phyloP scores from a whole-genome alignment of 352 stramenopile genomes.

The Phytopythium vexans region DNA sequence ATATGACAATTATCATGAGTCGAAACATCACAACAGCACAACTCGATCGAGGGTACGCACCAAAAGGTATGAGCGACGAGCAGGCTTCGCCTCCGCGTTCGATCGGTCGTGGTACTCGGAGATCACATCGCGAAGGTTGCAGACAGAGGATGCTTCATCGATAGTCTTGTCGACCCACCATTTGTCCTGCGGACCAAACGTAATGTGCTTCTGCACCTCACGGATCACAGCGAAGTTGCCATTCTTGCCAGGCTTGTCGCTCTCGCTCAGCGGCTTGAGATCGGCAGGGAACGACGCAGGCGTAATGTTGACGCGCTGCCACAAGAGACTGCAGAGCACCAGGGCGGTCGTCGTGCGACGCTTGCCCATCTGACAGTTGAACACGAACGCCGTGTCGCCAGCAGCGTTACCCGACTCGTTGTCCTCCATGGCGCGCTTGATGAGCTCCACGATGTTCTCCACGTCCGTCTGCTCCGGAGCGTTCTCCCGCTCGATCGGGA shows the following conservation, averaged over 20 bases:
- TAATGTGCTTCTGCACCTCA: constrained; percentile 53
- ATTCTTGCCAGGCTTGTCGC: constrained; percentile 11
- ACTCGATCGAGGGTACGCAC: constrained; percentile 9
- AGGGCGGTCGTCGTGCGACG: constrained; percentile 78
- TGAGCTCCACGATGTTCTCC: constrained; percentile 61
- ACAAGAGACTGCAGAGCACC: constrained; percentile 66
- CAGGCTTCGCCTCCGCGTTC: constrained; percentile 67
- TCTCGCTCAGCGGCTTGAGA: constrained; percentile 8
- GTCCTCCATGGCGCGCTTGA: constrained; percentile 25
- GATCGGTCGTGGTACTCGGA: constrained; percentile 77
- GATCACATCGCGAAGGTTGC: constrained; percentile 81
- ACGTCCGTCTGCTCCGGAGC: constrained; percentile 73
- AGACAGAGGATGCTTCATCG: constrained; percentile 63
- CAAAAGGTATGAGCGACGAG: constrained; percentile 78
- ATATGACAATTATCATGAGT: constrained; percentile 5
- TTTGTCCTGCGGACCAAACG: constrained; percentile 56
- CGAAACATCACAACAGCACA: not conserved
- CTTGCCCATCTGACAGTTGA: constrained; percentile 89
- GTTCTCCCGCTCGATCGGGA: constrained; percentile 82
- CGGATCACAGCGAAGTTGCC: constrained; percentile 73
- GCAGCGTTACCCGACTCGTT: constrained; percentile 10
- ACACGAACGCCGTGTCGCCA: constrained; percentile 71
- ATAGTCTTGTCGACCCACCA: constrained; percentile 73
- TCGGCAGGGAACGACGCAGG: not conserved
- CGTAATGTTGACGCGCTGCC: constrained; percentile 22